A percentile compares a stretch with the other conserved stretches of the same genome.
These are phyloP conservation scores for Panus rudis DNA, from an alignment of 768 basidiomycete species.

Conservation along the genomic window DNA sequence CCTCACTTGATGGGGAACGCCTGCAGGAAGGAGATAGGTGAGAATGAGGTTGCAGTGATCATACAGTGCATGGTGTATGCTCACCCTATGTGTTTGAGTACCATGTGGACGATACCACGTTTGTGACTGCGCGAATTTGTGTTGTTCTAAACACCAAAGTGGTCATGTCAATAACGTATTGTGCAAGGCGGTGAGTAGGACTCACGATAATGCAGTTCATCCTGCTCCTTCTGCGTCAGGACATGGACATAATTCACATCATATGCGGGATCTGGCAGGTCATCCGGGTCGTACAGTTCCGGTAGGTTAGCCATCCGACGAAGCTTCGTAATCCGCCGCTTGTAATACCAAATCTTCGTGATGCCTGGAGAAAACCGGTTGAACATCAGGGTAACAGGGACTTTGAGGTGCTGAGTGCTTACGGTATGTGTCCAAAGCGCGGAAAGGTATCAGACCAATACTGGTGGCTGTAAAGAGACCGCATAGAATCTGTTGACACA, in stretches of 20 bases:
- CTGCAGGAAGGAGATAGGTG: slow-evolving; percentile 35
- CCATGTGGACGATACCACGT: slow-evolving; percentile 88
- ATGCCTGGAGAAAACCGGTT: slow-evolving; percentile 42
- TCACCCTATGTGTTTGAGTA: slow-evolving; percentile 69
- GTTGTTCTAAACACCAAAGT: slow-evolving; percentile 43
- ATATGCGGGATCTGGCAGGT: slow-evolving; percentile 71
- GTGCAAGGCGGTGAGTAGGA: slow-evolving; percentile 7
- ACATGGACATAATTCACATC: slow-evolving; percentile 70
- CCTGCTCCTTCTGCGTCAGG: slow-evolving; percentile 56
- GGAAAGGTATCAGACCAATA: slow-evolving; percentile 71
- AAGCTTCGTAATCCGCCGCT: slow-evolving; percentile 49
- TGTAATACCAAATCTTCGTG: slow-evolving; percentile 66
- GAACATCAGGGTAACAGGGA: background rate
- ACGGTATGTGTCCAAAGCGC: slow-evolving; percentile 74
- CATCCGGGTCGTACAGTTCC: slow-evolving; percentile 64
- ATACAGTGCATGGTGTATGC: slow-evolving; percentile 11
- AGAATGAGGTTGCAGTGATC: slow-evolving; percentile 4
- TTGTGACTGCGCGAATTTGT: slow-evolving; percentile 60
- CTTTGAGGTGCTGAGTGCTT: slow-evolving; percentile 5
- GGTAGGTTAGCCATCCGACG: slow-evolving; percentile 61
- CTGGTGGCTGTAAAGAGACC: slow-evolving; percentile 77
- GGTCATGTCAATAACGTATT: background rate
- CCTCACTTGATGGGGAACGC: slow-evolving; percentile 66
- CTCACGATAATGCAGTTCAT: slow-evolving; percentile 59
- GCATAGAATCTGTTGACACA: slow-evolving; percentile 58